Evolutionary conservation across 2,329 filamentous ascomycete species (phyloP).

Genomic region (Colletotrichum orchidophilum): DNA sequence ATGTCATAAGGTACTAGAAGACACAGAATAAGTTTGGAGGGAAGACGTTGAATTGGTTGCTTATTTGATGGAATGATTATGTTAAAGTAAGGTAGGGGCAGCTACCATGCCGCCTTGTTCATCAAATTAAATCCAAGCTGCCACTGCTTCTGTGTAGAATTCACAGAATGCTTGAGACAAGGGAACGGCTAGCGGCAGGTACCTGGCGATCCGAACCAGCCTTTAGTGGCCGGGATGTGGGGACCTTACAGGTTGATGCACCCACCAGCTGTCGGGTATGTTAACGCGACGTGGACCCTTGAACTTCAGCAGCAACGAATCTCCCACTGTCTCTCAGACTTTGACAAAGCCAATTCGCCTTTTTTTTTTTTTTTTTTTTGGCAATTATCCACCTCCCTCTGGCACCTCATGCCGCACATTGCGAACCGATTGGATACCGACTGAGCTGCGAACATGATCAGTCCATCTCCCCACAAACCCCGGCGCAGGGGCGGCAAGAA

Average conservation of each 20-base stretch:
- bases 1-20: background rate
- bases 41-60: background rate
- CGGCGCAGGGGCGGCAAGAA: constrained; percentile 67
- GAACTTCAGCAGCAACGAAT: constrained; percentile 9
- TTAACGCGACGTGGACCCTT: constrained; percentile 33
- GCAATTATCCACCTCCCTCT: background rate
- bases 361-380: background rate
- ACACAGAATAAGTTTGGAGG: background rate
- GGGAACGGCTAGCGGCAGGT: background rate
- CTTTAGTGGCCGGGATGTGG: constrained; percentile 26
- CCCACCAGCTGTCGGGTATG: background rate
- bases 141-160: background rate
- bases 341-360: constrained; percentile 8
- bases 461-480: constrained; percentile 66
- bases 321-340: background rate
- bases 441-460: constrained; percentile 55
- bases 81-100: background rate
- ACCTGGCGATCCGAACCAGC: constrained; percentile 9
- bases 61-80: background rate
- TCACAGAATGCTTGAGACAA: background rate
- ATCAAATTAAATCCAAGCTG: background rate
- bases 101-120: background rate
- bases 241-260: constrained; percentile 9
- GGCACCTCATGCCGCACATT: constrained; percentile 14
- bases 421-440: constrained; percentile 24